These are phyloP conservation scores for Globisporangium parvum DNA, from an alignment of 352 stramenopile genomes.

Conservation along the genomic window DNA sequence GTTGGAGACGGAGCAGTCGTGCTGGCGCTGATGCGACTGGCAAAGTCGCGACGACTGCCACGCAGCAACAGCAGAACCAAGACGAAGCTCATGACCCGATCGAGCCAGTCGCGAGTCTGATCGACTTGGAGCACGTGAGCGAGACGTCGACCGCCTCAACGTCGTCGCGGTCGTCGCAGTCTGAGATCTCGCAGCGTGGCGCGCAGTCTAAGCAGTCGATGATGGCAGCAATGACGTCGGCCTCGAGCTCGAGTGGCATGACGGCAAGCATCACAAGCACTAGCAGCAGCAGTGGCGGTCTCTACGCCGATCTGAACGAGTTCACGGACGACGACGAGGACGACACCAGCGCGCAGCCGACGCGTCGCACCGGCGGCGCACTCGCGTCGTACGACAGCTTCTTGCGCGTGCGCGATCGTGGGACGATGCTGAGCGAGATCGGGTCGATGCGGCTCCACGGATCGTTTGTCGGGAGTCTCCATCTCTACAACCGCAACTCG, in stretches of 20 bases:
- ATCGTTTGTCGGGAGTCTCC: constrained; percentile 16
- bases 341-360: constrained; percentile 12
- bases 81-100: too few species aligned
- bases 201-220: constrained; percentile 4
- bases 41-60: neutral
- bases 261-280: neutral
- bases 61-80: too few species aligned
- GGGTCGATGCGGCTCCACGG: constrained; percentile 8
- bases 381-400: constrained; percentile 19
- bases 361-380: neutral
- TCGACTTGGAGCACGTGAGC: constrained; percentile 28
- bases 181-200: neutral
- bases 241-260: neutral
- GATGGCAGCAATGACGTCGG: neutral
- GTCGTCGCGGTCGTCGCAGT: neutral
- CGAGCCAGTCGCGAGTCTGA: constrained; percentile 1
- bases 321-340: constrained; percentile 11
- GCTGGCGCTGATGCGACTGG: neutral
- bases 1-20: neutral
- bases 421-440: constrained; percentile 21
- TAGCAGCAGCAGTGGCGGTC: neutral
- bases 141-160: constrained; percentile 22
- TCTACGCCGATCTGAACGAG: neutral
- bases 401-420: constrained; percentile 25
- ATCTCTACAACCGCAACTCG: constrained; percentile 18